Evolutionary conservation across 106 monocot species (phyloP), one percentile per base, ranked within the genome.

Genomic region (Allium sativum): DNA sequence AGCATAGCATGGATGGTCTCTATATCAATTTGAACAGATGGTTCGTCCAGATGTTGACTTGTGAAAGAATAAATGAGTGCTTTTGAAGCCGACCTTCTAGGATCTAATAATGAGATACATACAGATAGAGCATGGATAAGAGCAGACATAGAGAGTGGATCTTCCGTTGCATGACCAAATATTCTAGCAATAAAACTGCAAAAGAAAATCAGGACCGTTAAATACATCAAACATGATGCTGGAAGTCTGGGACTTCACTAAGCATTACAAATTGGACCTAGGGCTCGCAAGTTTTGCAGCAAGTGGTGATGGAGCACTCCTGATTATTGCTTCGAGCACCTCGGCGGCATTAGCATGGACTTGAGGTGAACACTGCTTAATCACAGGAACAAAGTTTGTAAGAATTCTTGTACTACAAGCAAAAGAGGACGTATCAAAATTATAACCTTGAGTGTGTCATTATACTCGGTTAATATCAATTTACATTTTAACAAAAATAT

Each of bases 311-410:
- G 91, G 86, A 45, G 82, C 79, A 75, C 78, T 79, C 59, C 78
- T 80, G 65, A 76, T 81, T 16, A 91, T 83, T 43, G 79, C 83
- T 50, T 77, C 80, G 7, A 91, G 75, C 10, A 86, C 77, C 73
- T 91, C 91, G 13, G 91, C 77, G 43, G 73, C 83, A 71, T 91
- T 91, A 42, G 91, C 86, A 78, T 86, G 86, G 47, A 86, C 86
- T 78, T 91, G 80, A 53, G 86, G 78, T 50, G 86, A 70, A 62
- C 68, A 62, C 91, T 91, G 81, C 21, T 67, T 47, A 47, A 44
- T 53, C 53, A 45, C 19, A 56, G 12, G 46, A 1, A 15, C 10
- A 44, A 42, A 54, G 18, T 56, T 45, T 56, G 16, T 15, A 19
- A 54, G 31, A 41, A 44, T 4, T 44, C 17, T 60, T 17, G 13